A percentile compares a stretch with the other conserved stretches of the same genome.
These are phyloP conservation scores for Penicillium sp. DNA, from an alignment of 2,329 filamentous ascomycete genomes.

Conservation along the genomic window DNA sequence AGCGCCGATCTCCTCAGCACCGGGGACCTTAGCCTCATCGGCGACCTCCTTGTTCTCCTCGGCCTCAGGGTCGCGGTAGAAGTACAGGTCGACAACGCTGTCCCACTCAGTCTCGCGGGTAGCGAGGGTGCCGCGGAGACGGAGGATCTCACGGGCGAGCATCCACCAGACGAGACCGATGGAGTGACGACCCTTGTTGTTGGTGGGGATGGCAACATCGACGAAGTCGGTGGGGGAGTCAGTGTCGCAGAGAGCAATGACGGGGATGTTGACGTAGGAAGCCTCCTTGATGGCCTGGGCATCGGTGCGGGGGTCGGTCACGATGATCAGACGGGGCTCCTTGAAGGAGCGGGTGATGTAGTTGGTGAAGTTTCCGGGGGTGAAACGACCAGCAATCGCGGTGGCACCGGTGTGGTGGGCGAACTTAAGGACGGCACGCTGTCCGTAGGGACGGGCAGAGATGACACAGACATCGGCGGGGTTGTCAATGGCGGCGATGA, in stretches of 20 bases:
- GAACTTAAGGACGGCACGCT: slow-evolving; percentile 99
- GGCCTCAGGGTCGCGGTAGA: slow-evolving; percentile 99
- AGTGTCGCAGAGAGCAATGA: slow-evolving; percentile 98
- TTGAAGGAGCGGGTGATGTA: slow-evolving; percentile 99
- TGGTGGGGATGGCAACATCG: slow-evolving; percentile 99
- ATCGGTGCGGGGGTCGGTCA: slow-evolving; percentile 99
- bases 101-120: slow-evolving; percentile 98
- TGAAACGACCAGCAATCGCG: slow-evolving; percentile 99
- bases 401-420: slow-evolving; percentile 96
- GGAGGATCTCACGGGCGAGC: slow-evolving; percentile 98
- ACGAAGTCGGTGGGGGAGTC: slow-evolving; percentile 99
- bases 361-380: slow-evolving; percentile 99
- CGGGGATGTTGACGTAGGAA: slow-evolving; percentile 99
- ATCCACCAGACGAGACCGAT: slow-evolving; percentile 99
- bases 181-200: slow-evolving; percentile 99
- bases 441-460: slow-evolving; percentile 98
- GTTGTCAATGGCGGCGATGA: slow-evolving; percentile 99
- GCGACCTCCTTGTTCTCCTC: slow-evolving; percentile 96
- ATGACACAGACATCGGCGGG: slow-evolving; percentile 99
- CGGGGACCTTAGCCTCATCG: slow-evolving; percentile 80
- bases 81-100: slow-evolving; percentile 99
- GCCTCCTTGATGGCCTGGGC: slow-evolving; percentile 99
- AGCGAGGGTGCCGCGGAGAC: slow-evolving; percentile 94
- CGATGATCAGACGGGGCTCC: slow-evolving; percentile 98
- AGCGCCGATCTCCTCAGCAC: slow-evolving; percentile 81